Conservation (phyloP, 202 grass and related monocot species). For the Brachypodium distachyon region DNA sequence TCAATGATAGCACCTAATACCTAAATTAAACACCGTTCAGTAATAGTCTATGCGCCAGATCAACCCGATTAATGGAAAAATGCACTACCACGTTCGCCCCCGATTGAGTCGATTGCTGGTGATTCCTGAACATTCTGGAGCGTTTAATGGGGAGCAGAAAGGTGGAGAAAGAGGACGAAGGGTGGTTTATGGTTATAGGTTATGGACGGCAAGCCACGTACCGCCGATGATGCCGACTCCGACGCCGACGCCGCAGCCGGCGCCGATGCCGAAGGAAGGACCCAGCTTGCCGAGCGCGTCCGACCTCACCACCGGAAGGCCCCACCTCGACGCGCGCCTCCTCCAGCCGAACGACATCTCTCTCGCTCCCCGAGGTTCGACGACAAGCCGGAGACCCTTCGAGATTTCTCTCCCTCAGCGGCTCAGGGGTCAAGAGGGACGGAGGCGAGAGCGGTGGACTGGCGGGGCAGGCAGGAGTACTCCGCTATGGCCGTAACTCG, state of each 20-base stretch:
- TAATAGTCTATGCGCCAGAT: neutral
- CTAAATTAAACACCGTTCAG: neutral
- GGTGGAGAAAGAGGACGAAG: neutral
- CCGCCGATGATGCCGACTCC: constrained; percentile 74
- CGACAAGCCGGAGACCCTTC: neutral
- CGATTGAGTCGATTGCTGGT: neutral
- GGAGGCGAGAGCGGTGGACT: neutral
- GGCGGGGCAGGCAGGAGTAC: too few species aligned
- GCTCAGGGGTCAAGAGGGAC: neutral
- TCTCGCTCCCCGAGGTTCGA: neutral
- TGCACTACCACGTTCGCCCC: neutral
- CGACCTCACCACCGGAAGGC: constrained; percentile 48
- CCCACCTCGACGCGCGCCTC: constrained; percentile 41
- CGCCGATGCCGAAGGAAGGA: constrained; percentile 64
- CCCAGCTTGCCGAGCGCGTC: constrained; percentile 73
- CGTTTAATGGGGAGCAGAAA: neutral
- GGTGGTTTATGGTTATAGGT: neutral
- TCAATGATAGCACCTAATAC: neutral
- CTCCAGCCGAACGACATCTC: constrained; percentile 40
- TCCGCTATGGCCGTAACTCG: neutral
- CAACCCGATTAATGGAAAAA: neutral
- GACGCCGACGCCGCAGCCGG: constrained; percentile 74
- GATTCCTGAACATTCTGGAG: neutral
- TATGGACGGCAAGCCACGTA: neutral
- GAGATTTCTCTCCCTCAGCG: neutral